Evolutionary conservation across 78 protist species (phyloP), one percentile per base, ranked within the genome.

Genomic region (Goniomonas avonlea): DNA sequence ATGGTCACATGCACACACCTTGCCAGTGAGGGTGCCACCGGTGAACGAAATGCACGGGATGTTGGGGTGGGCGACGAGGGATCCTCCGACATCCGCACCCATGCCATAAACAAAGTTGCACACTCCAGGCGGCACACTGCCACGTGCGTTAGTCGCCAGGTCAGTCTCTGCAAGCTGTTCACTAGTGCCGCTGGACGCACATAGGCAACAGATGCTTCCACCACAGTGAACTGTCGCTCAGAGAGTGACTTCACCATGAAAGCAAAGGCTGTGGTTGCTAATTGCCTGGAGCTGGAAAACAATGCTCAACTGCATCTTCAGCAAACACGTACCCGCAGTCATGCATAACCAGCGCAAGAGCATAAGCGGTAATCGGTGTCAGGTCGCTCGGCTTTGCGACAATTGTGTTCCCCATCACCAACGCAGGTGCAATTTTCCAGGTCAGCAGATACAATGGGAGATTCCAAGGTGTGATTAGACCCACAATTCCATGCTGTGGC

Each of bases 391-490:
- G 45, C 53, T 68, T 68, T 9, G 27, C n/a, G 9, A 68, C 17
- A 8, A 37, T 47, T 8, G 50, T 11, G 48, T 37, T 37, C n/a
- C 74, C 74, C 11, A 34, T 13, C 11, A 90, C 92, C 43, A 93
- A 37, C 8, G 94, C 94, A 23, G 97, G 97, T 27, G 97, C 97
- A 27, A 89, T 82, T 70, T 93, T 93, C 94, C 94, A 93, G 17
- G 93, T 82, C 45, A 88, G 60, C 43, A 93, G 82, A n/a, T 91
- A 87, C 63, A 93, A 41, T 18, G 97, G 97, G 9, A 91, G 68
- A 78, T 92, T 93, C 96, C 96, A 93, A n/a, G 97, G 95, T n/a
- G 92, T 63, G 39, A 92, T 83, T 21, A 89, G 60, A 23, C 88
- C 97, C 9, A 53, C 59, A 11, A 91, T 92, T 5, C 97, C 97